Conservation (phyloP, 371 early-diverging fungal genomes). For the Mortierella sp. region DNA sequence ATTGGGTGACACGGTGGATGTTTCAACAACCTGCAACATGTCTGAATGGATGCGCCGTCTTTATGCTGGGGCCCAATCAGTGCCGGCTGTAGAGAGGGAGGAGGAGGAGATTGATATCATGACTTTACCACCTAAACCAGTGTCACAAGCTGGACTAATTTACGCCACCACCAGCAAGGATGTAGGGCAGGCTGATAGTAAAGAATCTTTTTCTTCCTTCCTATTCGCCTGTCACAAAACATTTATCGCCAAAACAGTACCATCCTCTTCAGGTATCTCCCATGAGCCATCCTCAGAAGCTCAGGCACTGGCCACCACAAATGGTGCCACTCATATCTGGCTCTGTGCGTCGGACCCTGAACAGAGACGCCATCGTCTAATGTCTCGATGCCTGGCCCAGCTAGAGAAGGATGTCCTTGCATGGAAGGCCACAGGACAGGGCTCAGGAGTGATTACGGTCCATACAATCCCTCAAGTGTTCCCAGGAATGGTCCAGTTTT, state of each 20-base stretch:
- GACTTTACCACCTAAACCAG: slow-evolving; percentile 21
- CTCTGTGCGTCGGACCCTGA: slow-evolving; percentile 45
- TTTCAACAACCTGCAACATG: slow-evolving; percentile 49
- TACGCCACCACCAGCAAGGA: slow-evolving; percentile 26
- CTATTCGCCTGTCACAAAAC: slow-evolving; percentile 32
- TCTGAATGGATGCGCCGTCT: slow-evolving; percentile 48
- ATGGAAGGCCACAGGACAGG: slow-evolving; percentile 42
- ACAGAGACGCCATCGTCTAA: slow-evolving; percentile 30
- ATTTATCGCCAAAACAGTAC: slow-evolving; percentile 20
- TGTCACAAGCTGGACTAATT: slow-evolving; percentile 25
- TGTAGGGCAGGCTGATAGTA: neutral
- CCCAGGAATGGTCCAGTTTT: slow-evolving; percentile 47
- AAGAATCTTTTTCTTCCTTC: slow-evolving; percentile 34
- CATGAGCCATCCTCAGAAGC: slow-evolving; percentile 4
- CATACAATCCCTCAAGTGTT: slow-evolving; percentile 43
- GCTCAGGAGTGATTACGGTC: slow-evolving; percentile 39
- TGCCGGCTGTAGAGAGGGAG: neutral
- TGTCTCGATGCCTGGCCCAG: slow-evolving; percentile 25
- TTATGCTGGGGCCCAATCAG: slow-evolving; percentile 16
- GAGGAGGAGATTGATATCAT: slow-evolving; percentile 29
- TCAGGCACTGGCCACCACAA: slow-evolving; percentile 5
- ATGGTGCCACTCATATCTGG: slow-evolving; percentile 46
- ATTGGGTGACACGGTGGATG: slow-evolving; percentile 28
- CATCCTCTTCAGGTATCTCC: neutral
- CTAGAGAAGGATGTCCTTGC: slow-evolving; percentile 32